Conservation (phyloP, 2,329 filamentous ascomycete species). For the Allantophomopsis lycopodina region DNA sequence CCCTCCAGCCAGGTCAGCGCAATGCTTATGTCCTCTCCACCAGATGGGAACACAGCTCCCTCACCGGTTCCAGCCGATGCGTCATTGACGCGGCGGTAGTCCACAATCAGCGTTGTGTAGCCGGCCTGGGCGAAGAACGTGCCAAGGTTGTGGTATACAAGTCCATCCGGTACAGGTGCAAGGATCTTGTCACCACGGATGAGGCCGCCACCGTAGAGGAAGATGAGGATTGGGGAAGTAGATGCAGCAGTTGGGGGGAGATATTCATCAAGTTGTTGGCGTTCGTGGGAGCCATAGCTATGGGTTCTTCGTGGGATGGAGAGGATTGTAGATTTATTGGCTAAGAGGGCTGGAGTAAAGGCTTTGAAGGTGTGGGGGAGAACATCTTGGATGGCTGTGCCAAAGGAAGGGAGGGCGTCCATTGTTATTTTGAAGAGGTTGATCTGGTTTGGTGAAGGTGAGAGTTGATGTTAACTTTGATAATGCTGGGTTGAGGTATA, state of each 20-base stretch:
- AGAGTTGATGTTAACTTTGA: too few species aligned
- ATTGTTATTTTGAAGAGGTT: background rate
- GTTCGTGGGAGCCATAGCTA: slow-evolving; percentile 13
- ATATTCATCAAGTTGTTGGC: slow-evolving; percentile 16
- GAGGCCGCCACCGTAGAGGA: slow-evolving; percentile 16
- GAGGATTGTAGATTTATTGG: slow-evolving; percentile 11
- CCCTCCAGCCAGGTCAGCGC: slow-evolving; percentile 11
- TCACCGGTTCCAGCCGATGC: background rate
- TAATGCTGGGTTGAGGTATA: too few species aligned
- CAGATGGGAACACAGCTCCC: slow-evolving; percentile 10
- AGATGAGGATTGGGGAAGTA: slow-evolving; percentile 14
- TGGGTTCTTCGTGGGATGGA: slow-evolving; percentile 8
- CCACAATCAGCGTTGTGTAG: slow-evolving; percentile 11
- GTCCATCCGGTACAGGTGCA: slow-evolving; percentile 4
- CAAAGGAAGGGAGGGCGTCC: background rate
- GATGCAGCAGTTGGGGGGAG: slow-evolving; percentile 1
- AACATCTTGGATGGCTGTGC: background rate
- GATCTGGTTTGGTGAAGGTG: too few species aligned
- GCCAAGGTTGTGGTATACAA: slow-evolving; percentile 16
- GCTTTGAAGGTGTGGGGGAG: slow-evolving; percentile 12
- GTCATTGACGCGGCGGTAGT: slow-evolving; percentile 15
- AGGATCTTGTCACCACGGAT: slow-evolving; percentile 12
- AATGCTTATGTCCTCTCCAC: slow-evolving; percentile 14
- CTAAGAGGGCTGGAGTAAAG: slow-evolving; percentile 10
- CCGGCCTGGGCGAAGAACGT: slow-evolving; percentile 14